Percentiles rank a stretch among this genome's conserved stretches.
Evolutionary conservation across 345 rosid species (phyloP).

Genomic region (Arabidopsis arenosa): DNA sequence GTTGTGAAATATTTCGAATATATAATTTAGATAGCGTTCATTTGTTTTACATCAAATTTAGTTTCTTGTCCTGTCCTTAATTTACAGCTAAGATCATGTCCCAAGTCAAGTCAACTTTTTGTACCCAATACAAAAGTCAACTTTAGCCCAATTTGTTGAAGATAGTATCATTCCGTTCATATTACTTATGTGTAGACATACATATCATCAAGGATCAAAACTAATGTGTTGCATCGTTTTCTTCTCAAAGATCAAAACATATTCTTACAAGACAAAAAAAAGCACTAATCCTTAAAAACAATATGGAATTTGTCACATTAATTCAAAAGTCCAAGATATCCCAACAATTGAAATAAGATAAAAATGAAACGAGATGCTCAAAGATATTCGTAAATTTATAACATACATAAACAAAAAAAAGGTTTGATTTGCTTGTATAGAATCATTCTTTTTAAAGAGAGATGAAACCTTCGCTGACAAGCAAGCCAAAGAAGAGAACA

Average conservation of each 20-base stretch:
- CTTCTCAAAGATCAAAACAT: constrained; percentile 17
- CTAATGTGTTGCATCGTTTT: neutral
- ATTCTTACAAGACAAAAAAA: neutral
- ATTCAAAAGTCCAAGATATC: constrained; percentile 22
- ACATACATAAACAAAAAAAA: constrained; percentile 11
- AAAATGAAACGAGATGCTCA: constrained; percentile 15
- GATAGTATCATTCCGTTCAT: constrained; percentile 13
- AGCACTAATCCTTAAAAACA: neutral
- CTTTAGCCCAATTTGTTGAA: constrained; percentile 19
- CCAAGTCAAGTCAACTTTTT: constrained; percentile 31
- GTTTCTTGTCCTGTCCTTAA: neutral
- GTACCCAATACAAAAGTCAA: too few relatives aligned
- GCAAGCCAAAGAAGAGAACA: constrained; percentile 74
- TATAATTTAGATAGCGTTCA: neutral
- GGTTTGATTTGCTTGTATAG: neutral
- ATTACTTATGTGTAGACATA: neutral
- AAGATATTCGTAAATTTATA: constrained; percentile 4
- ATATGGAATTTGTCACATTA: neutral
- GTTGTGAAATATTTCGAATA: too few relatives aligned
- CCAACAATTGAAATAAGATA: neutral
- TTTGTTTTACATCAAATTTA: neutral
- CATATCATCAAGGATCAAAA: constrained; percentile 4
- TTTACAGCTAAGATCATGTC: constrained; percentile 2
- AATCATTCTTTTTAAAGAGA: constrained; percentile 45
- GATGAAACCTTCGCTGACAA: constrained; percentile 75